phyloP scores from a whole-genome alignment of 352 stramenopile genomes.

The Phytophthora sp. region DNA sequence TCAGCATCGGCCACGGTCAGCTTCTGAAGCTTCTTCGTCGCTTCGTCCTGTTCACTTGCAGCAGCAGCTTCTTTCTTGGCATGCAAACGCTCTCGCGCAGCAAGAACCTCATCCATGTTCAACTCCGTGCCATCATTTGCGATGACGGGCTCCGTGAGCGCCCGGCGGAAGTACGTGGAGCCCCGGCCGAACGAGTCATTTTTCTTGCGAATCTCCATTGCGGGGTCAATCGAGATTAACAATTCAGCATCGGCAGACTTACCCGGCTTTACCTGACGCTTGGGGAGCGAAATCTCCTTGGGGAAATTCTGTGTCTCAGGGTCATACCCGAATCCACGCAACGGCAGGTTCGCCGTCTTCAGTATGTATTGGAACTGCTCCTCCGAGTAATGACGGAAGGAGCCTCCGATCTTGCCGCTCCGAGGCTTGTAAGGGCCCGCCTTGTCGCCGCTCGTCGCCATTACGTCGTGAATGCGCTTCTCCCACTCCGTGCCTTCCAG shows the following conservation, averaged over 20 bases:
- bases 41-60: constrained; percentile 28
- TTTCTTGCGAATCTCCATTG: constrained; percentile 77
- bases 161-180: constrained; percentile 84
- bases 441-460: constrained; percentile 62
- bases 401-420: constrained; percentile 86
- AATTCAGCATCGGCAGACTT: constrained; percentile 52
- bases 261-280: constrained; percentile 82
- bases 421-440: constrained; percentile 82
- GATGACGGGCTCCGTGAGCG: constrained; percentile 76
- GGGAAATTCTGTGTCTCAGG: constrained; percentile 82
- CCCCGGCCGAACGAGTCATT: constrained; percentile 81
- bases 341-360: constrained; percentile 74
- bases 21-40: constrained; percentile 17
- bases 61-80: constrained; percentile 47
- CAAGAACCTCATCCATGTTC: constrained; percentile 85
- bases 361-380: constrained; percentile 87
- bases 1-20: constrained; percentile 11
- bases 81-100: constrained; percentile 48
- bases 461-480: constrained; percentile 64
- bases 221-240: constrained; percentile 64
- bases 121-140: constrained; percentile 79
- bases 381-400: constrained; percentile 83
- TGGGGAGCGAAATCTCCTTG: constrained; percentile 65
- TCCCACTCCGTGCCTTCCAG: constrained; percentile 85
- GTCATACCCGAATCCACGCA: constrained; percentile 89